A percentile compares a stretch with the other conserved stretches of the same genome.
Conservation (phyloP, 176 grass and related monocot genomes). For the Rhynchospora breviuscula region DNA sequence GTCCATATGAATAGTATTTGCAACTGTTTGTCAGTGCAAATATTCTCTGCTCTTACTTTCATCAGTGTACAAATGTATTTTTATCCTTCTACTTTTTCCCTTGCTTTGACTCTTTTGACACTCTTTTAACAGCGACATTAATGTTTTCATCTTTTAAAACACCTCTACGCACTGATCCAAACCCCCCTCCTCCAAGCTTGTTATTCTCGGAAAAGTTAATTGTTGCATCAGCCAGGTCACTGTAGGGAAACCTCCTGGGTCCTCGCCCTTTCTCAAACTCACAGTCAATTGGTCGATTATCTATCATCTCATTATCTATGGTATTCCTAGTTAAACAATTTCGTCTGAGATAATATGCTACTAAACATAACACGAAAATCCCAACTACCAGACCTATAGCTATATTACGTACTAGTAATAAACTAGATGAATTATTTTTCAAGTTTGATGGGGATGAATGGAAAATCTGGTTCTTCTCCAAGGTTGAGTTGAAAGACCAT, state of each 20-base stretch:
- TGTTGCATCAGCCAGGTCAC: constrained; percentile 5
- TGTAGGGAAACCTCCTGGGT: constrained; percentile 5
- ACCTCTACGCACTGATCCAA: constrained; percentile 9
- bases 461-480: too few relatives aligned
- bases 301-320: not conserved
- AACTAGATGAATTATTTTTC: too few relatives aligned
- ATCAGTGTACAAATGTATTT: too few relatives aligned
- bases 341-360: not conserved
- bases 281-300: constrained; percentile 1
- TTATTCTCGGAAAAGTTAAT: not conserved
- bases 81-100: not conserved
- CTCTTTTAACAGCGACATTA: constrained; percentile 29
- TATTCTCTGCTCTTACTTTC: not conserved
- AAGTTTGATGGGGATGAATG: too few relatives aligned
- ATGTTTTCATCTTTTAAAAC: not conserved
- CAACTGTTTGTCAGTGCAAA: not conserved
- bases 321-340: not conserved
- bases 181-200: constrained; percentile 6
- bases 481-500: too few relatives aligned
- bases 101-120: constrained; percentile 30
- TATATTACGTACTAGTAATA: too few relatives aligned
- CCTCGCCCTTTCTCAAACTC: constrained; percentile 5
- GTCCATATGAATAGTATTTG: too few relatives aligned
- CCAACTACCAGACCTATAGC: not conserved
- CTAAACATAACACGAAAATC: not conserved